Evolutionary conservation across 1,284 basidiomycete species (phyloP).

Genomic region (Ustilago loliicola): DNA sequence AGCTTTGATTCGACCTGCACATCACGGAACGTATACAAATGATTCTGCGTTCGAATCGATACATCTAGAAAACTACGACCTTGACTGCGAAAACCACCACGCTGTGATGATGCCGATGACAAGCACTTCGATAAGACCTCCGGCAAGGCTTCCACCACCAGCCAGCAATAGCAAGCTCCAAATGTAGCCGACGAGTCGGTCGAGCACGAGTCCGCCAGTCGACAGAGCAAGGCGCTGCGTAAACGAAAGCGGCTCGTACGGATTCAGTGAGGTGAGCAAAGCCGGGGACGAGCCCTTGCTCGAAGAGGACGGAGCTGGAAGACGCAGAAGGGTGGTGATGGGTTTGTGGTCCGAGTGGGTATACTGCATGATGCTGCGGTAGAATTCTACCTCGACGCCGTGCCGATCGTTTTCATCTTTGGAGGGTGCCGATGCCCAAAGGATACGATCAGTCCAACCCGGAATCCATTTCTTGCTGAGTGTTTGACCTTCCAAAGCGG

Average conservation of each 20-base stretch:
- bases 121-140: conserved; percentile 54
- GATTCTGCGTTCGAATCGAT: neutral
- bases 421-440: conserved; percentile 76
- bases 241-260: conserved; percentile 28
- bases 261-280: conserved; percentile 73
- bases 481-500: conserved; percentile 40
- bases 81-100: conserved; percentile 56
- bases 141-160: conserved; percentile 78
- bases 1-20: conserved; percentile 21
- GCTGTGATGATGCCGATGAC: conserved; percentile 52
- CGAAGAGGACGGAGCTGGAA: conserved; percentile 38
- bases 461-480: conserved; percentile 81
- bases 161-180: conserved; percentile 81
- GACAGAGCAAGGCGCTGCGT: conserved; percentile 53
- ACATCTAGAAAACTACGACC: neutral
- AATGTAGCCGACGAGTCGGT: conserved; percentile 79
- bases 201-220: conserved; percentile 76
- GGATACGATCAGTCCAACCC: conserved; percentile 93
- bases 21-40: neutral
- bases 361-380: conserved; percentile 67
- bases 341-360: conserved; percentile 70
- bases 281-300: conserved; percentile 72
- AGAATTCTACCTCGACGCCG: conserved; percentile 64
- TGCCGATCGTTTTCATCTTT: conserved; percentile 37
- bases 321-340: conserved; percentile 66